Evolutionary conservation across 805 yeast species (phyloP), one percentile per base, ranked within the genome.

Genomic region (Sugiyamaella boreocaroliniensis): DNA sequence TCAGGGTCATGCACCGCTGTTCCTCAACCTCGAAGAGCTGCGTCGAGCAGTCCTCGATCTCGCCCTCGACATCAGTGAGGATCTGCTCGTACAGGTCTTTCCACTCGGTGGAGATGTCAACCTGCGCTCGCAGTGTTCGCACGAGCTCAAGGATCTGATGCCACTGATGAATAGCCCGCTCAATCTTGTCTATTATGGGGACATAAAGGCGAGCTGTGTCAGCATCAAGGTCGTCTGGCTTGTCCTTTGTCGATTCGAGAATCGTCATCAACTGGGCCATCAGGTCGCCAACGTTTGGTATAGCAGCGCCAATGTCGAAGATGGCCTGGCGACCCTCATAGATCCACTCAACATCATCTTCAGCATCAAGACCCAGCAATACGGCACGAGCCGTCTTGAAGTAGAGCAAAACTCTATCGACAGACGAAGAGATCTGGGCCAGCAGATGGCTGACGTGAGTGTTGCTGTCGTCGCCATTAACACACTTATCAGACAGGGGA

Each of bases 51-150:
- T 45, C 40, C 14, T 55, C 57, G 15, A 63, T 55, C 47, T 63
- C 66, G 15, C 50, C 50, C 19, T 55, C 60, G 11, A 63, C 58
- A 12, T 58, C 65, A 2, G 58, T 53, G 48, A 63, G 50, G 29
- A 63, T 56, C 48, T 56, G 56, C 32, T 58, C 58, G 46, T 64
- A 50, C 22, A 63, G 45, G 16, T 63, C 66, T 26, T 56, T 58
- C 64, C 64, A 63, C 41, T 63, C 66, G 9, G 54, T 55, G 18
- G 66, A 63, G 8, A 63, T 48, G 42, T 56, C 59, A 19, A 63
- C 55, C 47, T 56, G 62, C 4, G 44, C 41, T 6, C 61, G 47
- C 19, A 63, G 45, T 1, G 20, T 41, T 12, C 50, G 48, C 12
- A 58, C 46, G 42, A 52, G 41, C 11, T 48, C 51, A 37, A 57